phyloP scores from a whole-genome alignment of 2,329 filamentous ascomycete species.

The Colletotrichum caudatum region DNA sequence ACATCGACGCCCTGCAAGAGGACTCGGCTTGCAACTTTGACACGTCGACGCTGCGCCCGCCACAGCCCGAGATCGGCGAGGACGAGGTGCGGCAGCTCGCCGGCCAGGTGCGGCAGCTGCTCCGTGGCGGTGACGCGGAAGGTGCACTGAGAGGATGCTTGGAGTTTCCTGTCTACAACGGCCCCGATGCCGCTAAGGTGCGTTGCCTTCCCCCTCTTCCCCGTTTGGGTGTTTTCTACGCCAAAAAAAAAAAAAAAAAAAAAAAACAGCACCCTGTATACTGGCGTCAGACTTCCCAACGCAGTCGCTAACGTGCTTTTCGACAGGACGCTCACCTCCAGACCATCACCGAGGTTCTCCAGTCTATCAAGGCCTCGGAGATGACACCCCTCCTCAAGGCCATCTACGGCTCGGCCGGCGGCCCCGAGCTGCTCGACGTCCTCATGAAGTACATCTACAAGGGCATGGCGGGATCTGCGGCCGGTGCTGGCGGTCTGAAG shows the following conservation, averaged over 20 bases:
- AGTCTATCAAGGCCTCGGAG: conserved; percentile 95
- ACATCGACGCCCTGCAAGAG: conserved; percentile 91
- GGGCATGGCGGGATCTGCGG: conserved; percentile 75
- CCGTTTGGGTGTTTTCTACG: not conserved
- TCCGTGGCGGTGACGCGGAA: conserved; percentile 87
- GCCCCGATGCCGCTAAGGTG: conserved; percentile 69
- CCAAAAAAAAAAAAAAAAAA: too few relatives aligned
- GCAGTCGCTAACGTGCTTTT: conserved; percentile 40
- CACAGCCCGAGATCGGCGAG: conserved; percentile 79
- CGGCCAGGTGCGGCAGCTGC: conserved; percentile 86
- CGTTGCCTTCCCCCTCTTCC: not conserved
- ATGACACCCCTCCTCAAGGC: conserved; percentile 90
- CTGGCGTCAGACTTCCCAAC: too few relatives aligned
- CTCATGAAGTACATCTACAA: conserved; percentile 99
- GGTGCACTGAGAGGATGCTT: conserved; percentile 86
- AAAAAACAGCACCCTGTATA: too few relatives aligned
- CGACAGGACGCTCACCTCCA: conserved; percentile 84
- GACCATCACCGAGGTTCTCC: conserved; percentile 91
- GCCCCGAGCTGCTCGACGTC: conserved; percentile 87
- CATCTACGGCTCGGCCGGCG: conserved; percentile 82
- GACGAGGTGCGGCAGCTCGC: conserved; percentile 82
- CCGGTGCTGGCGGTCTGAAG: conserved; percentile 56
- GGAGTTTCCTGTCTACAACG: conserved; percentile 84
- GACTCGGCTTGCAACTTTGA: conserved; percentile 95
- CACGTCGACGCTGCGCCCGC: conserved; percentile 82